Evolutionary conservation across 768 basidiomycete species (phyloP).

Genomic region (Trametes villosa): DNA sequence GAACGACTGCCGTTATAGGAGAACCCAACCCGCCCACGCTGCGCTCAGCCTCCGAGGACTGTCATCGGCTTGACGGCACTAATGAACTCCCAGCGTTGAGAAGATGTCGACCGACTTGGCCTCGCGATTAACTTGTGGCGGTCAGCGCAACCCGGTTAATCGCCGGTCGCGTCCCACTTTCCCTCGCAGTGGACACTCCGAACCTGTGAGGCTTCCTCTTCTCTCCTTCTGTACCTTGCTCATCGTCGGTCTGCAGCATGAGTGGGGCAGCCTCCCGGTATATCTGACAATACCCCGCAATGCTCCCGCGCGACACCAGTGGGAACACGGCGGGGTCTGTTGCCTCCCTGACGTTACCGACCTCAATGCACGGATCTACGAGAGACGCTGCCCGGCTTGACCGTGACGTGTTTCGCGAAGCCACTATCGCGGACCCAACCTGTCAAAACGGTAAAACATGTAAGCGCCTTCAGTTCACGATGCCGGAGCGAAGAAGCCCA

Average conservation of each 20-base stretch:
- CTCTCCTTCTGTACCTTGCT: slow-evolving; percentile 21
- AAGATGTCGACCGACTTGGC: slow-evolving; percentile 14
- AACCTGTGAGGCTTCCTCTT: slow-evolving; percentile 4
- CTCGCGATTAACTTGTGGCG: slow-evolving; percentile 8
- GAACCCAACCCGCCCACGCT: not conserved
- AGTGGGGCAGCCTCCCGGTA: not conserved
- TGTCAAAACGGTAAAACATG: not conserved
- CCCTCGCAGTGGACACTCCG: slow-evolving; percentile 9
- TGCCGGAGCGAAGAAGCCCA: not conserved
- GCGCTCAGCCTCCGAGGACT: slow-evolving; percentile 3
- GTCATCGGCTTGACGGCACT: slow-evolving; percentile 11
- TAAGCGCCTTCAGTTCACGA: not conserved
- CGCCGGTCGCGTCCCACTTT: slow-evolving; percentile 7
- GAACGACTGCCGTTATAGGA: slow-evolving; percentile 9
- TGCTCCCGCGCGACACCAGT: not conserved
- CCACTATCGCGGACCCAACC: not conserved
- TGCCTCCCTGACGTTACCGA: slow-evolving; percentile 3
- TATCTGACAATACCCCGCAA: not conserved
- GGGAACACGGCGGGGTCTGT: slow-evolving; percentile 5
- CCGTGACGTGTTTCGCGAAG: not conserved
- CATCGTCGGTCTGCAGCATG: slow-evolving; percentile 7
- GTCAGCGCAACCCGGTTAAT: slow-evolving; percentile 19
- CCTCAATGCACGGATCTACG: slow-evolving; percentile 11
- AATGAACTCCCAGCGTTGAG: slow-evolving; percentile 17
- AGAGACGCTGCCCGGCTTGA: slow-evolving; percentile 12